These are phyloP conservation scores for Musa troglodytarum DNA, from an alignment of 176 grass and related monocot species.

Conservation along the genomic window DNA sequence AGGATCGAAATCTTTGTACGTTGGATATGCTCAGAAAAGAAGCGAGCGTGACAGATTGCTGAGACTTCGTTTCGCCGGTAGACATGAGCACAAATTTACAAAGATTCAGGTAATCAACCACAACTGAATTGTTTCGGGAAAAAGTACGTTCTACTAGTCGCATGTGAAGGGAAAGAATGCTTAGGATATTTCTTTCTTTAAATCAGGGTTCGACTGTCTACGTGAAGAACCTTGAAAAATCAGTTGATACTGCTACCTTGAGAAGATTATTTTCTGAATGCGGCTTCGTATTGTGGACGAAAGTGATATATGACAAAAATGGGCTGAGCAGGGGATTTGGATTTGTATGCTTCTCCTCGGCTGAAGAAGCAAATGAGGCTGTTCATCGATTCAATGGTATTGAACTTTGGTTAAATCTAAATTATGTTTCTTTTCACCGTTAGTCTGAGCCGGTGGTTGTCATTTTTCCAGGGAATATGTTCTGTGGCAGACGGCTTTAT, in stretches of 20 bases:
- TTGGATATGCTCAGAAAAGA: slow-evolving; percentile 6
- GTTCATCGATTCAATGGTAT: slow-evolving; percentile 17
- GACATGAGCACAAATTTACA: background rate
- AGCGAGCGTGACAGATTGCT: background rate
- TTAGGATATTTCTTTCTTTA: background rate
- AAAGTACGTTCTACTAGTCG: background rate
- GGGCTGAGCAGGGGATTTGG: slow-evolving; percentile 17
- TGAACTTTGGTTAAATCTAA: background rate
- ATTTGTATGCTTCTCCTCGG: slow-evolving; percentile 16
- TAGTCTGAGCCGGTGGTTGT: background rate
- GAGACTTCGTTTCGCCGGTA: background rate
- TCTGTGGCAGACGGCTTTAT: background rate
- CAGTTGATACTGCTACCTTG: background rate
- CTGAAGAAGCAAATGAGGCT: background rate
- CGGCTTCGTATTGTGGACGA: slow-evolving; percentile 1
- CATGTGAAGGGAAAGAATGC: background rate
- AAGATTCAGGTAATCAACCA: background rate
- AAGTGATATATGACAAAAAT: slow-evolving; percentile 8
- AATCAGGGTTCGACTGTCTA: background rate
- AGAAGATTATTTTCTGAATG: background rate
- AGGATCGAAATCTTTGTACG: slow-evolving; percentile 6
- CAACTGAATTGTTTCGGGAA: background rate
- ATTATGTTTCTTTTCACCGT: background rate
- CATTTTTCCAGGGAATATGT: background rate
- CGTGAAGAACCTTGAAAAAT: slow-evolving; percentile 1